Percentiles rank a stretch among this genome's conserved stretches.
Evolutionary conservation across 2,329 filamentous ascomycete genomes (phyloP).

Genomic region (Mariannaea sp.): DNA sequence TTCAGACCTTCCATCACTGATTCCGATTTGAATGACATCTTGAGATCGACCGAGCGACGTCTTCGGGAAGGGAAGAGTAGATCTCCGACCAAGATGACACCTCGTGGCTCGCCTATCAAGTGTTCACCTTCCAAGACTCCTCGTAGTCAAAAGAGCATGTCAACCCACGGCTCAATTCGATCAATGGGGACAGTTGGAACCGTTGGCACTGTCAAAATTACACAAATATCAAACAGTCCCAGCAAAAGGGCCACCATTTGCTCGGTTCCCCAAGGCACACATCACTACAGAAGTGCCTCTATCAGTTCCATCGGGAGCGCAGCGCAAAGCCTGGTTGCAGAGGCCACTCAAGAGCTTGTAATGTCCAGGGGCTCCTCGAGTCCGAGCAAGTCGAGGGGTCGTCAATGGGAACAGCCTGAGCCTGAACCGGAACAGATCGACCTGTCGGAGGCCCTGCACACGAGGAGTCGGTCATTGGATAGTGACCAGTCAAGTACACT

Average conservation of each 20-base stretch:
- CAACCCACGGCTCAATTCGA: slow-evolving; percentile 29
- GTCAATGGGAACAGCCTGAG: slow-evolving; percentile 34
- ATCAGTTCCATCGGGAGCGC: slow-evolving; percentile 43
- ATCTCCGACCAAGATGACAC: slow-evolving; percentile 40
- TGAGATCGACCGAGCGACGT: slow-evolving; percentile 58
- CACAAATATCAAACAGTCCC: slow-evolving; percentile 34
- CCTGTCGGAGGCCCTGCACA: slow-evolving; percentile 24
- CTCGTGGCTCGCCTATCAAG: slow-evolving; percentile 35
- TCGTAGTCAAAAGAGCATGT: slow-evolving; percentile 35
- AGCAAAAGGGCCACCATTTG: slow-evolving; percentile 35
- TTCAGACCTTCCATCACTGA: slow-evolving; percentile 45
- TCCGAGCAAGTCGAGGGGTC: slow-evolving; percentile 47
- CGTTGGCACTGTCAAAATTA: slow-evolving; percentile 29
- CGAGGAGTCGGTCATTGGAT: slow-evolving; percentile 42
- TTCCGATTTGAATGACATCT: slow-evolving; percentile 55
- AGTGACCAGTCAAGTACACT: slow-evolving; percentile 58
- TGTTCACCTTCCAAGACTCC: slow-evolving; percentile 38
- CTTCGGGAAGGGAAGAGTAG: slow-evolving; percentile 47
- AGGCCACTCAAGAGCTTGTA: slow-evolving; percentile 44
- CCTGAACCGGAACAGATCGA: slow-evolving; percentile 16
- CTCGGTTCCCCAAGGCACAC: slow-evolving; percentile 20
- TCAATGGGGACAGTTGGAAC: slow-evolving; percentile 29
- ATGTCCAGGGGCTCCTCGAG: slow-evolving; percentile 48
- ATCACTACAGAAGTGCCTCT: slow-evolving; percentile 35
- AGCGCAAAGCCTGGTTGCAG: slow-evolving; percentile 49